Evolutionary conservation across 148 eudicot genomes (phyloP), one percentile per base, ranked within the genome.

Genomic region (Vaccinium myrtillus): DNA sequence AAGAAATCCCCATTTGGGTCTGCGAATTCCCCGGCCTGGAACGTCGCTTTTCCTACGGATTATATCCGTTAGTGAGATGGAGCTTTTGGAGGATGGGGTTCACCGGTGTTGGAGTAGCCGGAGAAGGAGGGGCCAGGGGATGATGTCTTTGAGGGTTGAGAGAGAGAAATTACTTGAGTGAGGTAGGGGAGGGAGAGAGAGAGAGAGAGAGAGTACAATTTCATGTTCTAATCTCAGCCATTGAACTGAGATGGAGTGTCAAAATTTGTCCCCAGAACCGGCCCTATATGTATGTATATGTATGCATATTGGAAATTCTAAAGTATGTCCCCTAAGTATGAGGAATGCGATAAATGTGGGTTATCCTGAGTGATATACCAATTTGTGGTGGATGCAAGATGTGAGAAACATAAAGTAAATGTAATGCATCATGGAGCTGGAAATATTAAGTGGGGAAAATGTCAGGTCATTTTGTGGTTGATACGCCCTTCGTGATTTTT

Each of bases 81-180:
- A 90, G 83, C 92, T 91, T n/a, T 90, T 92, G 27, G 95, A 93
- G 91, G 95, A 93, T 25, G 43, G 43, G 43, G 43, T 39, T 39
- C 43, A 5, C 43, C 43, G 43, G 5, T 5, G 43, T 3, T 39
- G 43, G 43, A 6, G 43, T 39, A 3, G 43, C 43, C 5, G 5
- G 43, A 39, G 43, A 39, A 2, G 43, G 43, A 39, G 43, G 43
- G 43, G 43, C 43, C 43, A 43, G 46, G 6, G 46, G 46, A 43
- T 43, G 46, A 43, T 43, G 46, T 43, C 5, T 0, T 43, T 43
- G 3, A 43, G 46, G 46, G 46, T 43, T 5, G 46, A 39, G 46
- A 0, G 46, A 43, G 46, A 43, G 46, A 43, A 43, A 43, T 5
- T 43, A 43, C 46, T 43, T 43, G 46, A 4, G 6, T 43, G 46